phyloP scores from a whole-genome alignment of 129 eudicot species.

The carrot (Daucus carota) region DNA sequence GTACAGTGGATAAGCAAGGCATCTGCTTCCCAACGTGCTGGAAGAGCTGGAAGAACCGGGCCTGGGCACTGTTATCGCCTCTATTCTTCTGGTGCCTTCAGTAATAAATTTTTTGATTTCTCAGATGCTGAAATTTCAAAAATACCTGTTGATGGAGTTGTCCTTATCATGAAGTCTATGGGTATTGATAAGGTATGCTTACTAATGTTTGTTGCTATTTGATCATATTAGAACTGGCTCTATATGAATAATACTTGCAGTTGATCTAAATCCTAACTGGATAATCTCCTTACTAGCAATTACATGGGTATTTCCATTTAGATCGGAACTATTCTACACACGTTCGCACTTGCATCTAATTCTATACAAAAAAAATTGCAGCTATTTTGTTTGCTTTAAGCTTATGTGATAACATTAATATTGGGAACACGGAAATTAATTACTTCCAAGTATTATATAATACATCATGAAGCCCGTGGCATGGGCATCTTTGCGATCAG shows the following conservation, averaged over 20 bases:
- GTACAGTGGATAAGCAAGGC: constrained; percentile 97
- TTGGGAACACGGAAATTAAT: not conserved
- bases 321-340: not conserved
- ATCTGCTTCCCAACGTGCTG: constrained; percentile 92
- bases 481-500: not conserved
- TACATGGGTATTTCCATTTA: not conserved
- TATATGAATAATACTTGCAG: not conserved
- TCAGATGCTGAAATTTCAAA: constrained; percentile 75
- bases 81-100: constrained; percentile 75
- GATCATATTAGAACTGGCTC: not conserved
- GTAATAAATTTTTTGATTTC: constrained; percentile 54
- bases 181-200: constrained; percentile 60
- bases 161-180: constrained; percentile 96
- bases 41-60: constrained; percentile 98
- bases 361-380: not conserved
- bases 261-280: not conserved
- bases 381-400: not conserved
- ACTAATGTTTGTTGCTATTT: not conserved
- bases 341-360: not conserved
- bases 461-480: too few species aligned
- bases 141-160: constrained; percentile 91
- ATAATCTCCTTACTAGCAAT: not conserved
- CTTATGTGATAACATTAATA: not conserved
- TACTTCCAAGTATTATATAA: too few species aligned
- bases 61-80: constrained; percentile 98